A percentile compares a stretch with the other conserved stretches of the same genome.
These are phyloP conservation scores for Boletus tomentosulus DNA, from an alignment of 768 basidiomycete genomes.

Conservation along the genomic window DNA sequence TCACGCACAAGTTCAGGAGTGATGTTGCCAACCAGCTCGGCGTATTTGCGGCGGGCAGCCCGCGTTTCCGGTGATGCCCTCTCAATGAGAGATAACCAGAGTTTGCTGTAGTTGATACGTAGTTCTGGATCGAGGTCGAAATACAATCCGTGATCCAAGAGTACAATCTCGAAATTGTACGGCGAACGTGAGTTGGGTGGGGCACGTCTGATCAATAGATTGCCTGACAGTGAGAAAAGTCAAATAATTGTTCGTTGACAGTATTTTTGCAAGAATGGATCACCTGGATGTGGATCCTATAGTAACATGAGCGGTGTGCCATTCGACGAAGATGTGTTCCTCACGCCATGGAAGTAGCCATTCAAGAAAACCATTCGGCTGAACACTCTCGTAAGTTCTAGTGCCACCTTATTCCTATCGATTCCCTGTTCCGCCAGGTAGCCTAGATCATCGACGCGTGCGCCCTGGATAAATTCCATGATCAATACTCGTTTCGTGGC, in stretches of 20 bases:
- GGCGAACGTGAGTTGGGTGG: conserved; percentile 62
- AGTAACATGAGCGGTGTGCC: conserved; percentile 12
- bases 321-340: conserved; percentile 23
- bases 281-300: conserved; percentile 87
- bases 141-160: conserved; percentile 92
- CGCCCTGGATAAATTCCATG: conserved; percentile 94
- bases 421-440: conserved; percentile 81
- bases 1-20: conserved; percentile 71
- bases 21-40: conserved; percentile 87
- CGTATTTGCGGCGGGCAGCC: conserved; percentile 78
- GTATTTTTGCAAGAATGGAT: neutral
- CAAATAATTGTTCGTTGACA: conserved; percentile 3
- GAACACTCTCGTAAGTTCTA: conserved; percentile 89
- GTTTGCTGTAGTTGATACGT: conserved; percentile 77
- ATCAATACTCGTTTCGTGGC: conserved; percentile 83
- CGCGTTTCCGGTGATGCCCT: conserved; percentile 60
- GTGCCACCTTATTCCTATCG: conserved; percentile 88
- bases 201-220: conserved; percentile 84
- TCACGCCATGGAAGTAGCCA: conserved; percentile 83
- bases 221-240: conserved; percentile 45
- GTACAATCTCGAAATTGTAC: conserved; percentile 93
- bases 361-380: conserved; percentile 94
- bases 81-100: conserved; percentile 88
- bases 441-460: conserved; percentile 79
- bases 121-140: conserved; percentile 83